These are phyloP conservation scores for Globisporangium cystogenes DNA, from an alignment of 352 stramenopile genomes.

Conservation along the genomic window DNA sequence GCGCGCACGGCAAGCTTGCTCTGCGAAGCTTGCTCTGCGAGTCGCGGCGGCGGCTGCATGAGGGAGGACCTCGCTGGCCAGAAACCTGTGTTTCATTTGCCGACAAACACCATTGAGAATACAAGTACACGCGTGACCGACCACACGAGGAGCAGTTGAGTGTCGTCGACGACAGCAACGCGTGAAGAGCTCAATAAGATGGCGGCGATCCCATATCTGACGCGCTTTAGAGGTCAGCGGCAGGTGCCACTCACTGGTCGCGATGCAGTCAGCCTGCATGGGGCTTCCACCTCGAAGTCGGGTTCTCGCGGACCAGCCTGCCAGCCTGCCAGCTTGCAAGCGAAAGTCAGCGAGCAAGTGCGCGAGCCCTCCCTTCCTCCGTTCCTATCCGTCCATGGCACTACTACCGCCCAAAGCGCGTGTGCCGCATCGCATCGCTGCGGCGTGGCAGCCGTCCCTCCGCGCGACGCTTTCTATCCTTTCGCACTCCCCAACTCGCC, in stretches of 20 bases:
- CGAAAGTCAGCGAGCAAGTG: no score
- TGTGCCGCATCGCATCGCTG: no score
- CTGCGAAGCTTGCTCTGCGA: no score
- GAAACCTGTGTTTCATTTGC: background rate
- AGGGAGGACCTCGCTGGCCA: no score
- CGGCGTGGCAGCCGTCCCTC: no score
- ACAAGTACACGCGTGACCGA: background rate
- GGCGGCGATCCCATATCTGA: background rate
- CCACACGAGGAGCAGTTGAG: background rate
- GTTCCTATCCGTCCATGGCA: no score
- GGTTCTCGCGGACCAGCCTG: background rate
- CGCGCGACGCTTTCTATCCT: background rate
- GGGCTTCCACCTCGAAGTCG: background rate
- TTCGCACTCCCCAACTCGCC: background rate
- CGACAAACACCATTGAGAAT: background rate
- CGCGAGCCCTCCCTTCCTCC: no score
- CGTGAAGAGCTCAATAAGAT: conserved; percentile 1
- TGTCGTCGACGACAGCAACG: no score
- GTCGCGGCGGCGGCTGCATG: no score
- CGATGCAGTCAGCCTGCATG: background rate
- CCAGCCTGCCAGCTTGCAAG: background rate
- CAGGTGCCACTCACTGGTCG: conserved; percentile 2
- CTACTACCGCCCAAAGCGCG: no score
- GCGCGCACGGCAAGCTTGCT: no score
- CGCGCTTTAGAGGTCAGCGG: background rate